phyloP scores from a whole-genome alignment of 768 basidiomycete genomes.

The Boletus rufocinnamomeus region DNA sequence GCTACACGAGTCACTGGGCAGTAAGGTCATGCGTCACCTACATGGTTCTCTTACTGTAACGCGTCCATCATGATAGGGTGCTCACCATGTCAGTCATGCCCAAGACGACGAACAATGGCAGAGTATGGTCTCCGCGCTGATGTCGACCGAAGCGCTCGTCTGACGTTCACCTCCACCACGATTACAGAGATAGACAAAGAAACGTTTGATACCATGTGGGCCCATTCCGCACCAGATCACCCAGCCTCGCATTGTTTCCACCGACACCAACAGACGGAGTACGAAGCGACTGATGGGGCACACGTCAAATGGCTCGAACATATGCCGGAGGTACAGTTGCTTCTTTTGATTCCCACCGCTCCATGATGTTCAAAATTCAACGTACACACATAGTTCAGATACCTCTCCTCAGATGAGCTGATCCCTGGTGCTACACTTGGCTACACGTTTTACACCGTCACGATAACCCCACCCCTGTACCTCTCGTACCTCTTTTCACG shows the following conservation, averaged over 20 bases:
- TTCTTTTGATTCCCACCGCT: background rate
- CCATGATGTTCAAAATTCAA: background rate
- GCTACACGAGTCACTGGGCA: slow-evolving; percentile 79
- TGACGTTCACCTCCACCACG: background rate
- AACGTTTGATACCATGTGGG: slow-evolving; percentile 71
- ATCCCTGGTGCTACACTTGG: slow-evolving; percentile 46
- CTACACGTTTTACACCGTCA: slow-evolving; percentile 60
- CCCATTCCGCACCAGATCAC: slow-evolving; percentile 51
- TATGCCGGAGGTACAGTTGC: slow-evolving; percentile 50
- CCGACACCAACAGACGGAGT: slow-evolving; percentile 58
- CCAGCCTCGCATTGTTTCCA: slow-evolving; percentile 63
- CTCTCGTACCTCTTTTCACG: slow-evolving; percentile 57
- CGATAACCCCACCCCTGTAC: slow-evolving; percentile 65
- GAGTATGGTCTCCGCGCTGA: slow-evolving; percentile 38
- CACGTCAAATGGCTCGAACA: slow-evolving; percentile 36
- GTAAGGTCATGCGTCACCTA: slow-evolving; percentile 39
- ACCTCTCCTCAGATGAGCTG: slow-evolving; percentile 42
- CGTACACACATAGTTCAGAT: slow-evolving; percentile 26
- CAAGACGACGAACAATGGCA: slow-evolving; percentile 48
- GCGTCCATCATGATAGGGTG: slow-evolving; percentile 61
- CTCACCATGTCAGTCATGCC: slow-evolving; percentile 66
- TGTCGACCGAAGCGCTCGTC: background rate
- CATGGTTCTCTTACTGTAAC: background rate
- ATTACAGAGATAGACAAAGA: slow-evolving; percentile 59
- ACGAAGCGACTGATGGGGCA: slow-evolving; percentile 41